phyloP scores from a whole-genome alignment of 805 yeast genomes.

The Candida coquimbonensis region DNA sequence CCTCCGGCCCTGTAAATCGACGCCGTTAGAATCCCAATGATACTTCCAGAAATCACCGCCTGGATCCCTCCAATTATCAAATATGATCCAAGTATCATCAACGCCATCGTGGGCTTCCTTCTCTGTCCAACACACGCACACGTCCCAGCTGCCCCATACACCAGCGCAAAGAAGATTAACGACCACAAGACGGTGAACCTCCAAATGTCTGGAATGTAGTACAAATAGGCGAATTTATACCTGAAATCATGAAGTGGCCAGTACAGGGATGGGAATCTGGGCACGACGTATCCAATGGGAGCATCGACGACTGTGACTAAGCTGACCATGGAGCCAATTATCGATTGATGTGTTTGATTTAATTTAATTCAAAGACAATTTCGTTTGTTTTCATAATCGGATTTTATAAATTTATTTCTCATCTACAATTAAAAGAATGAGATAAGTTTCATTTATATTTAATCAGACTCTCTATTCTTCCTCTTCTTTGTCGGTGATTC shows the following conservation, averaged over 20 bases:
- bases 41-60: conserved; percentile 67
- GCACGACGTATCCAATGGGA: conserved; percentile 79
- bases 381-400: too few species aligned
- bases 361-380: too few species aligned
- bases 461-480: conserved; percentile 12
- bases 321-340: background rate
- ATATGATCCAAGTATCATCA: conserved; percentile 39
- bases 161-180: conserved; percentile 53
- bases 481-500: conserved; percentile 54
- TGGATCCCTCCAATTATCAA: conserved; percentile 49
- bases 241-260: conserved; percentile 51
- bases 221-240: conserved; percentile 47
- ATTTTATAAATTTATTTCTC: too few species aligned
- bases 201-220: conserved; percentile 72
- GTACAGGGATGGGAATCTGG: conserved; percentile 71
- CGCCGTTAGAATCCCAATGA: conserved; percentile 61
- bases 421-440: too few species aligned
- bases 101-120: conserved; percentile 30
- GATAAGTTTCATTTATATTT: too few species aligned
- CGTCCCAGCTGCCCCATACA: conserved; percentile 59
- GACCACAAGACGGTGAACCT: conserved; percentile 78
- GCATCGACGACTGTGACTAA: conserved; percentile 39
- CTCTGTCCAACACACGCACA: conserved; percentile 50
- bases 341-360: too few species aligned
- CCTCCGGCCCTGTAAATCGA: conserved; percentile 76